Evolutionary conservation across 495 filamentous ascomycete species (phyloP), one percentile per base, ranked within the genome.

Genomic region (Penicillium parvum): DNA sequence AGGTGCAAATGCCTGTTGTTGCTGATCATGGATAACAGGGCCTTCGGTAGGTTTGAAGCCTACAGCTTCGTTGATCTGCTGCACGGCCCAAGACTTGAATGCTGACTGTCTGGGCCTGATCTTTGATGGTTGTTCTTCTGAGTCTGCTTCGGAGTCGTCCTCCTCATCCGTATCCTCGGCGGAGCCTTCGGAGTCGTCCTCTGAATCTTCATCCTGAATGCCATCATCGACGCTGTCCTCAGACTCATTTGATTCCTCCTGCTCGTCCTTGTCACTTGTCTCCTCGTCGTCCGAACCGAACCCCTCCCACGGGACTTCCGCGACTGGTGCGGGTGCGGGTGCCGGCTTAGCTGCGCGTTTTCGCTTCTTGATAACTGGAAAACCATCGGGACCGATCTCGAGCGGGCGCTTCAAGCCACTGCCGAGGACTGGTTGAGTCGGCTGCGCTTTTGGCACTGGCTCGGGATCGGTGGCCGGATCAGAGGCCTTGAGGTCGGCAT

Each of bases 11-110:
- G 59, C 59, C 32, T 61, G 55, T 17, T 59, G 61, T 34, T 64
- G 50, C 5, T 49, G 33, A 21, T 50, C 52, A 17, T 40, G 37
- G 8, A 53, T 49, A 7, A 62, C 37, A 6, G 66, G 64, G n/a
- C 45, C 61, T 5, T 59, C 53, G 12, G 70, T 67, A 12, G 82
- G 79, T 7, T 65, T 70, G 54, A 84, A 84, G 8, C 77, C 79
- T 14, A 82, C 53, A 21, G 83, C 82, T 50, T 88, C 79, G 56
- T 95, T 94, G 37, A 90, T 78, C 59, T 90, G 85, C 49, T 86
- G 81, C 19, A 81, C 79, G 10, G 94, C 92, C 92, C 92, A 98
- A 9, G 81, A 73, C 64, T 96, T 96, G 73, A 98, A 98, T n/a
- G 90, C 88, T 15, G 83, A 74, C 19, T 69, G 54, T 42, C 71